These are phyloP conservation scores for Coniella lustricola DNA, from an alignment of 2,329 filamentous ascomycete genomes.

Conservation along the genomic window DNA sequence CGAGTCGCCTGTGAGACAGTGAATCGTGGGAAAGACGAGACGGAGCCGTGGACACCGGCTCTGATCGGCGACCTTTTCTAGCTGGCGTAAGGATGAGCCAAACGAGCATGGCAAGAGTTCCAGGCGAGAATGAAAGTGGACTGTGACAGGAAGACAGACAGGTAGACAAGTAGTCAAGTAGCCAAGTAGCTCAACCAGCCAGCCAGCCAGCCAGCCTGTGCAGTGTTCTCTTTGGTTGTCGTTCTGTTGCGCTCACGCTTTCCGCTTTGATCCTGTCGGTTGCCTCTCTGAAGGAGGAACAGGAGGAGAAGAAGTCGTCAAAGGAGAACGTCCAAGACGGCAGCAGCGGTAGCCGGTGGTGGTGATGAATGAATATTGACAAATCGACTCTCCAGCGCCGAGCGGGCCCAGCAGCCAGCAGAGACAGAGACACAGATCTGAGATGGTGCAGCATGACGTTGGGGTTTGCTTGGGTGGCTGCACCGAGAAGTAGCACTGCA, in stretches of 20 bases:
- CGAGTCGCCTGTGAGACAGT: slow-evolving; percentile 1
- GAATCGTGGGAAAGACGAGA: neutral
- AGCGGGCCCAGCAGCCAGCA: no score
- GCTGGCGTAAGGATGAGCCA: neutral
- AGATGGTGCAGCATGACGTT: slow-evolving; percentile 13
- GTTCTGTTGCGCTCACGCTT: no score
- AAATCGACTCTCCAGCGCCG: neutral
- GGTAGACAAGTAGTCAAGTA: no score
- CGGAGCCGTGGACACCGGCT: neutral
- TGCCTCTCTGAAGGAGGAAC: neutral
- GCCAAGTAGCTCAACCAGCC: no score
- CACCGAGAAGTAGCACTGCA: slow-evolving; percentile 14
- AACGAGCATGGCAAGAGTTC: neutral
- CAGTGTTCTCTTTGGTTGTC: no score
- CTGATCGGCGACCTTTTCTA: slow-evolving; percentile 12
- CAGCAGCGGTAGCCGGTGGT: no score
- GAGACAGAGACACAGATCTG: slow-evolving; percentile 9
- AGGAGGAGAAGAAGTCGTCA: no score
- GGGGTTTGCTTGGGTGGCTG: slow-evolving; percentile 11
- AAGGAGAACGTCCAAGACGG: no score
- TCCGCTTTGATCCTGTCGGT: no score
- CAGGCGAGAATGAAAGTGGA: neutral
- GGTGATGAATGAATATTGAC: neutral
- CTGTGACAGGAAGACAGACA: no score
- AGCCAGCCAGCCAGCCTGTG: no score